Evolutionary conservation across 305 asterid genomes (phyloP), one percentile per base, ranked within the genome.

Genomic region (Salvia sclarea): DNA sequence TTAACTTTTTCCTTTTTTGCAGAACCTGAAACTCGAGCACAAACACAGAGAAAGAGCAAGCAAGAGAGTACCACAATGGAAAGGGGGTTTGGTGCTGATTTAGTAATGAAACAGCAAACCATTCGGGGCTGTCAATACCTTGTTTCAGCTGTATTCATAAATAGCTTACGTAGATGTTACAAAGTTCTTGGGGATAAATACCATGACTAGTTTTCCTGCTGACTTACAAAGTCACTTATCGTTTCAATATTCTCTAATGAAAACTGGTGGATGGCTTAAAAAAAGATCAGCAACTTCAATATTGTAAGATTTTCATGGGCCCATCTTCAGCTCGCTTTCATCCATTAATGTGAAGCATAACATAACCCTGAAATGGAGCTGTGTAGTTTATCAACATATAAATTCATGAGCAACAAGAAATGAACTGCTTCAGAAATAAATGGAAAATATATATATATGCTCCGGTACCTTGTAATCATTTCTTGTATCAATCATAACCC

Each of bases 291-390:
- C 57, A 69, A 35, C 41, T 60, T 17, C 56, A 57, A 21, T 50
- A 57, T 69, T 75, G 24, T 12, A 60, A 54, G 40, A 31, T 16
- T 24, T 49, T 13, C 22, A 33, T 22, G 45, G 54, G 38, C 53
- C 62, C 65, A 38, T 66, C 14, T 22, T 70, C 64, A 49, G 30
- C 61, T 58, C 58, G 73, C 60, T 64, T 59, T 59, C 68, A 52
- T 59, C 62, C 53, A 60, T 25, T 68, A 54, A 24, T 47, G 8
- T 18, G 37, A 47, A 64, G 67, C 38, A 59, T 68, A 59, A n/a
- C 18, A 44, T 55, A 47, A 24, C 67, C 81, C 77, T 76, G 79
- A 56, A 53, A 48, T 17, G 48, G 50, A 20, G 20, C 20, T 22
- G 65, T 41, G 18, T 21, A 60, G 33, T 50, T 41, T 14, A 68